Evolutionary conservation across 2,329 filamentous ascomycete genomes (phyloP), one percentile per base, ranked within the genome.

Genomic region (Stenocarpella maydis): DNA sequence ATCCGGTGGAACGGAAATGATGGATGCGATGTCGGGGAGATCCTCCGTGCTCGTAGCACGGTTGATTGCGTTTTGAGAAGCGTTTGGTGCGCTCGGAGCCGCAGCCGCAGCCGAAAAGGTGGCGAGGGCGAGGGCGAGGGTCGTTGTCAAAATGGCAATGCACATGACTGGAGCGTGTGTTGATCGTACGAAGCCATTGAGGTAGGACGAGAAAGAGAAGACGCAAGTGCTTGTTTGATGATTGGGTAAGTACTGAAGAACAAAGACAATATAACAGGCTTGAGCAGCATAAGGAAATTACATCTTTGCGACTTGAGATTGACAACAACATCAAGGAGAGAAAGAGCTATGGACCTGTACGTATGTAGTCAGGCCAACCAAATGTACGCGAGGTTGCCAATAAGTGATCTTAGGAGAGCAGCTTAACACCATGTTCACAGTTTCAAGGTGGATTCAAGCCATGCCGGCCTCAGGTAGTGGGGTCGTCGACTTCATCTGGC

Each of bases 11-110:
- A 58, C 43, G 17, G 61, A 49, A 19, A 50, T 60, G 28, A 69
- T 58, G n/a, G 49, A 34, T 4, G 50, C 43, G 19, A 69, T 50
- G 68, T 69, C 41, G 58, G 67, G 67, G 15, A 45, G 24, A 2
- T 15, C 43, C 21, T 52, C 67, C 7, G 19, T n/a, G 37, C n/a
- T 10, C 26, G 10, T n/a, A 4, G 14, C 9, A 6, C 21, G 47
- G 1, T 5, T 31, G 10, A 2, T 34, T 4, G 34, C n/a, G 24
- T n/a, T 31, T 7, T 21, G 9, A 0, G 5, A 28, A 9, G 34
- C 24, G 6, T 2, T 17, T 3, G 21, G 21, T 21, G 26, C 31
- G 15, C 12, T 24, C 17, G 24, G 15, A 1, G 10, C 26, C 21
- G 17, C 43, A 15, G 15, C 15, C 41, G 19, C 43, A 15, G 15